Evolutionary conservation across 805 yeast genomes (phyloP).

Genomic region (Saturnispora galanensis): DNA sequence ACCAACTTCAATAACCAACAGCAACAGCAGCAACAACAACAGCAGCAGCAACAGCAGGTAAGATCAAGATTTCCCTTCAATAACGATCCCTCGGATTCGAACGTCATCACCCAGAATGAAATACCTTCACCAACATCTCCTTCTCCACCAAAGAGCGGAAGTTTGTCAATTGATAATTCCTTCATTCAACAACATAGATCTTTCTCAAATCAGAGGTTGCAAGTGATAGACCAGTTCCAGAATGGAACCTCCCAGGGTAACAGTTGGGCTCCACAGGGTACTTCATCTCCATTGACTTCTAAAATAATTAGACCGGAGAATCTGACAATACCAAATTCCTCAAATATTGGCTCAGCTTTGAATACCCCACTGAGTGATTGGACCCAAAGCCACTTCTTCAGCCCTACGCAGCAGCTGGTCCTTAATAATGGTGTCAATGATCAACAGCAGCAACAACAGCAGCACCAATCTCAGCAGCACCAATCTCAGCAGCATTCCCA

Average conservation of each 20-base stretch:
- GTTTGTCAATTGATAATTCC: neutral
- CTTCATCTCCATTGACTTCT: slow-evolving; percentile 10
- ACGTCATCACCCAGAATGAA: neutral
- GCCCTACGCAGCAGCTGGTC: slow-evolving; percentile 7
- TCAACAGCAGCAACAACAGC: slow-evolving; percentile 7
- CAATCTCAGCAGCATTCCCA: slow-evolving; percentile 7
- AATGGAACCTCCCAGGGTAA: slow-evolving; percentile 3
- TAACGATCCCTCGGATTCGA: neutral
- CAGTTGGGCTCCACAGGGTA: slow-evolving; percentile 7
- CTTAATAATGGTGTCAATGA: slow-evolving; percentile 4
- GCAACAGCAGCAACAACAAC: slow-evolving; percentile 8
- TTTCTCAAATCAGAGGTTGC: slow-evolving; percentile 5
- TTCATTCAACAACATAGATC: slow-evolving; percentile 1
- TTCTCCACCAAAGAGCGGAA: slow-evolving; percentile 5
- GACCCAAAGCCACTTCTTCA: slow-evolving; percentile 10
- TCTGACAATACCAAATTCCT: slow-evolving; percentile 4
- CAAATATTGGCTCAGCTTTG: slow-evolving; percentile 1
- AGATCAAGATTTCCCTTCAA: slow-evolving; percentile 6
- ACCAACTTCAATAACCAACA: slow-evolving; percentile 6
- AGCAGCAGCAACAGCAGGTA: slow-evolving; percentile 5
- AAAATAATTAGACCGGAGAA: slow-evolving; percentile 9
- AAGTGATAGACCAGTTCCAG: slow-evolving; percentile 2
- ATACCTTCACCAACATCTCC: slow-evolving; percentile 9
- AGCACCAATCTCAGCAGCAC: slow-evolving; percentile 8
- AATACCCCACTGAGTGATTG: slow-evolving; percentile 11